These are phyloP conservation scores for Trifolium subterraneum DNA, from an alignment of 306 rosid genomes.

Conservation along the genomic window DNA sequence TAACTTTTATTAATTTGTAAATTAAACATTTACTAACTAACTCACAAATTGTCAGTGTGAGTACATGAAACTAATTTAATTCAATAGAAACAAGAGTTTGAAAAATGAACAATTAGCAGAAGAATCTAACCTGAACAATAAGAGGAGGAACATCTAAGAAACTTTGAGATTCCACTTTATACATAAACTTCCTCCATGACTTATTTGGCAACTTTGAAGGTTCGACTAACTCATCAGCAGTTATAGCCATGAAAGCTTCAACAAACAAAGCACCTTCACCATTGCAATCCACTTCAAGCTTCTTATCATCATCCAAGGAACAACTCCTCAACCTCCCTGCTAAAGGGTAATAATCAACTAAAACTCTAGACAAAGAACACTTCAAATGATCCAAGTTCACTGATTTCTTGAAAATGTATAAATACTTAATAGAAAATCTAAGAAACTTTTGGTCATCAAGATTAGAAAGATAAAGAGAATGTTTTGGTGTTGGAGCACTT, in stretches of 20 bases:
- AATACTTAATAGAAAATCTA: conserved; percentile 77
- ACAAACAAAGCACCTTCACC: conserved; percentile 80
- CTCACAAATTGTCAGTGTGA: too few relatives aligned
- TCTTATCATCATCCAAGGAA: conserved; percentile 60
- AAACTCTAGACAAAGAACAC: conserved; percentile 62
- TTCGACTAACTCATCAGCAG: conserved; percentile 57
- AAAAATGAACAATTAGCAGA: background rate
- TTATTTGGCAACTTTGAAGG: conserved; percentile 61
- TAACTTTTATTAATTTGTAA: too few relatives aligned
- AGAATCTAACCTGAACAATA: conserved; percentile 67
- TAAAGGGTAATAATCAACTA: conserved; percentile 82
- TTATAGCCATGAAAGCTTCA: conserved; percentile 78
- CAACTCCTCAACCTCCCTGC: conserved; percentile 71
- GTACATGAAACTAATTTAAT: too few relatives aligned
- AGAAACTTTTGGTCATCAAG: conserved; percentile 87
- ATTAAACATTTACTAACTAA: too few relatives aligned
- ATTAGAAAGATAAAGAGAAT: conserved; percentile 74
- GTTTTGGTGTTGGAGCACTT: conserved; percentile 70
- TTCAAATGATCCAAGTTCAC: conserved; percentile 58
- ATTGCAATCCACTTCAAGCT: conserved; percentile 82
- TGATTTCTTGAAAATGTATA: conserved; percentile 62
- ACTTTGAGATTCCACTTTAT: conserved; percentile 61
- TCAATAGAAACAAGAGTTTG: background rate
- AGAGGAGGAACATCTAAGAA: conserved; percentile 91
- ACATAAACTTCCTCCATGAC: conserved; percentile 76